Evolutionary conservation across 768 basidiomycete genomes (phyloP), one percentile per base, ranked within the genome.

Genomic region (Erythrobasidium yunnanense): DNA sequence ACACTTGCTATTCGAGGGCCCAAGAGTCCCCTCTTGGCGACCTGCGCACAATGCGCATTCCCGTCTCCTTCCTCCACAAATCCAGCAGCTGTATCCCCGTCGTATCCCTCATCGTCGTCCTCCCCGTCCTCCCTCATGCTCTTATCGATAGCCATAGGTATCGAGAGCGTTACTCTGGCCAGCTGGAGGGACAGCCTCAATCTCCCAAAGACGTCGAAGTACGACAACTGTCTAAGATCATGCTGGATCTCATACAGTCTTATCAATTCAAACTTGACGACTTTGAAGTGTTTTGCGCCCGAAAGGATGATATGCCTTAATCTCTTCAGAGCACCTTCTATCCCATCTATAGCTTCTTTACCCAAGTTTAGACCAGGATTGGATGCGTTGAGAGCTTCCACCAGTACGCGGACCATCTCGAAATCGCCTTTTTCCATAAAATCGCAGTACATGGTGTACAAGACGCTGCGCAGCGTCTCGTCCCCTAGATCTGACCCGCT

Each of bases 181-280:
- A 91, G 80, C 70, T 86, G 84, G 42, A 90, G 82, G 6, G 85
- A 85, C 34, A 90, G 78, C 8, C 87, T 82, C 1, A 84, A 84
- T 15, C 89, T 84, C 15, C 85, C 84, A 52, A 84, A 78, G 66
- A 90, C 76, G 75, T 89, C 87, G 69, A 89, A 81, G 73, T 87
- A 90, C 13, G 85, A 83, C 25, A 90, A 80, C 55, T 83, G 80
- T 25, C 85, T 83, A 67, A 91, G 85, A 4, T 83, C 82, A 69
- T 84, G 83, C 71, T 89, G 88, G 22, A 89, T 81, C 72, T 90
- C 88, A 68, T 89, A 81, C n/a, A 89, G 81, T 38, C 84, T 83
- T n/a, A 81, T 78, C 65, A 89, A 80, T 71, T 88, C 84, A 22
- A 82, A 77, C 73, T 86, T 84, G 8, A 91, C 80, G 2, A 86